A percentile compares a stretch with the other conserved stretches of the same genome.
Evolutionary conservation across 1,284 basidiomycete species (phyloP).

Genomic region (Pseudozyma tsukubaensis): DNA sequence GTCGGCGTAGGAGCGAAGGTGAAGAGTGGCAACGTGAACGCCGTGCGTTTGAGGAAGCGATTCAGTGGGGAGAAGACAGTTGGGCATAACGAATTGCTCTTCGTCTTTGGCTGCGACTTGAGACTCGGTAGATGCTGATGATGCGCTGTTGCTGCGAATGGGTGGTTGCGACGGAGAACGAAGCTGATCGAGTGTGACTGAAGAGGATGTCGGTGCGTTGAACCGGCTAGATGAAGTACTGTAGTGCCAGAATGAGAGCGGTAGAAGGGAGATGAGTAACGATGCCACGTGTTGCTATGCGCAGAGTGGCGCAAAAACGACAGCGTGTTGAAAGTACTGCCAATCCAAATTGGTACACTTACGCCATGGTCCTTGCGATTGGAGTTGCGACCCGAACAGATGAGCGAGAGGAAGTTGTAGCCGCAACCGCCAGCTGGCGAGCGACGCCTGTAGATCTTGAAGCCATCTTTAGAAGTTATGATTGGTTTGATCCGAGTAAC

Average conservation of each 20-base stretch:
- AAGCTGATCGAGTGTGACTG: constrained; percentile 37
- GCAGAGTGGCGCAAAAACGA: not conserved
- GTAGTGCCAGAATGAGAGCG: not conserved
- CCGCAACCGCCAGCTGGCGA: constrained; percentile 19
- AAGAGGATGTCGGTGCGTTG: constrained; percentile 34
- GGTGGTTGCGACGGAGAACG: constrained; percentile 2
- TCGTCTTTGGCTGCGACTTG: constrained; percentile 10
- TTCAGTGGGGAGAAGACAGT: constrained; percentile 43
- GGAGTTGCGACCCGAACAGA: constrained; percentile 10
- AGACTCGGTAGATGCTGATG: not conserved
- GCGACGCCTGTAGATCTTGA: constrained; percentile 20
- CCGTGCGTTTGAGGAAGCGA: constrained; percentile 72
- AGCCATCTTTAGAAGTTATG: constrained; percentile 8
- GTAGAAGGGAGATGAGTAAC: no score
- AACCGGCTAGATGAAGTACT: constrained; percentile 26
- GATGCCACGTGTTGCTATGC: not conserved
- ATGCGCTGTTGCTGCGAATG: not conserved
- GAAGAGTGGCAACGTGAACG: constrained; percentile 84
- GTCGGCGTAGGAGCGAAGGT: constrained; percentile 79
- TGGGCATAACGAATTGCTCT: constrained; percentile 40
- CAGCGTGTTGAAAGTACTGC: no score
- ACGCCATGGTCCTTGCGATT: constrained; percentile 21
- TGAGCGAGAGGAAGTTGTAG: constrained; percentile 17
- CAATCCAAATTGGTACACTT: constrained; percentile 1
- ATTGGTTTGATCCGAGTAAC: not conserved